Evolutionary conservation across 1,139 yeast genomes (phyloP).

Genomic region (Candida freyschussii): DNA sequence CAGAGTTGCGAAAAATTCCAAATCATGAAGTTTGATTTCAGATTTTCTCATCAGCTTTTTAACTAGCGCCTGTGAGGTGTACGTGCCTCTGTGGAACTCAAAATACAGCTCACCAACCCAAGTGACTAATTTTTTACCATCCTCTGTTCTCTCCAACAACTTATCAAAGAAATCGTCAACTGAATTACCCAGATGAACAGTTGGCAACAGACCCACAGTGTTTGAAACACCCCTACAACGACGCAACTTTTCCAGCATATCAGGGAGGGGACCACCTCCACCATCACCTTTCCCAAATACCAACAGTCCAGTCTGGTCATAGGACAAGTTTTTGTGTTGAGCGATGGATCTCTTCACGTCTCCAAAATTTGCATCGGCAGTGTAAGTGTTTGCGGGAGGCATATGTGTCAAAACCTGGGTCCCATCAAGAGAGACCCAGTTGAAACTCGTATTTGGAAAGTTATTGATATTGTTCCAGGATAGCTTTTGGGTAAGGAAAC

Average conservation of each 20-base stretch:
- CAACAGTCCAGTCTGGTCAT: constrained; percentile 75
- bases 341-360: constrained; percentile 76
- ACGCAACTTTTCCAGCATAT: constrained; percentile 87
- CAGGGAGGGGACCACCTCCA: constrained; percentile 96
- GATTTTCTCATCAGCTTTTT: constrained; percentile 74
- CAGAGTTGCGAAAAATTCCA: constrained; percentile 77
- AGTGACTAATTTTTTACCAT: constrained; percentile 67
- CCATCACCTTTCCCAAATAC: constrained; percentile 95
- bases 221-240: constrained; percentile 86
- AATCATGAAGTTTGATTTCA: constrained; percentile 78
- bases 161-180: constrained; percentile 77
- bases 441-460: constrained; percentile 86
- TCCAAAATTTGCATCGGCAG: constrained; percentile 89
- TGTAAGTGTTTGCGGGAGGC: constrained; percentile 97
- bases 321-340: constrained; percentile 79
- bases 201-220: constrained; percentile 75
- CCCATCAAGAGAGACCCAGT: constrained; percentile 94
- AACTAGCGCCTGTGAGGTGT: constrained; percentile 86
- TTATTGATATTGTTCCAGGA: constrained; percentile 93
- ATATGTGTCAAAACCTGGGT: constrained; percentile 90
- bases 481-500: constrained; percentile 86
- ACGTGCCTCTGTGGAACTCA: constrained; percentile 96
- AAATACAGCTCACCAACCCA: constrained; percentile 94
- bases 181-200: constrained; percentile 64
- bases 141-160: constrained; percentile 54